Conservation (phyloP, 2,329 filamentous ascomycete genomes). For the Alternaria sp. region DNA sequence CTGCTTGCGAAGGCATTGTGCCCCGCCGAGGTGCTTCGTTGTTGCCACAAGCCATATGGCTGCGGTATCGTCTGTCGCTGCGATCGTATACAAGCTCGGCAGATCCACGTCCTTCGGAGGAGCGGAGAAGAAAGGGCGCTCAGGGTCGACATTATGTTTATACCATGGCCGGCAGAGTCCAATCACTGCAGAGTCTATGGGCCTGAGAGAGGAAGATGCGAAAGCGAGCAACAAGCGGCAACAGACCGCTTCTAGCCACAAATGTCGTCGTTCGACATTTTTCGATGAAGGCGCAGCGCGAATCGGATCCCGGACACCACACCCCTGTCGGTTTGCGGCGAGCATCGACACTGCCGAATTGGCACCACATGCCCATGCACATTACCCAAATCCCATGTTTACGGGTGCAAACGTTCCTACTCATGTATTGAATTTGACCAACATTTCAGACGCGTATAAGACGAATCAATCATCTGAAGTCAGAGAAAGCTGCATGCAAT, state of each 20-base stretch:
- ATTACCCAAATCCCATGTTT: background rate
- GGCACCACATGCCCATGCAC: background rate
- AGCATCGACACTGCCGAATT: slow-evolving; percentile 18
- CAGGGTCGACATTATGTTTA: slow-evolving; percentile 44
- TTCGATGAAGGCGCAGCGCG: slow-evolving; percentile 22
- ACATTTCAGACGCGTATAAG: background rate
- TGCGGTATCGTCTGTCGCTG: slow-evolving; percentile 31
- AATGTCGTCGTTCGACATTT: slow-evolving; percentile 26
- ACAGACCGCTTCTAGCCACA: slow-evolving; percentile 15
- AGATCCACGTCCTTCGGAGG: slow-evolving; percentile 46
- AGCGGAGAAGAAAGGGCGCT: slow-evolving; percentile 35
- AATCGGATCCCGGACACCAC: slow-evolving; percentile 18
- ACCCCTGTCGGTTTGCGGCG: slow-evolving; percentile 15
- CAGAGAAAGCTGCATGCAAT: background rate
- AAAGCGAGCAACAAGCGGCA: slow-evolving; percentile 13
- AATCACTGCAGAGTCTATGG: slow-evolving; percentile 10
- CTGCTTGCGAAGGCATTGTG: slow-evolving; percentile 9
- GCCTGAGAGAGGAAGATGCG: background rate
- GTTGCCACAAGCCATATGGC: slow-evolving; percentile 29
- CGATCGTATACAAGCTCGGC: slow-evolving; percentile 43
- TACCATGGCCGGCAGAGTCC: slow-evolving; percentile 18
- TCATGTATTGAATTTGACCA: background rate
- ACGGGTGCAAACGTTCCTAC: background rate
- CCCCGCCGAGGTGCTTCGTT: slow-evolving; percentile 18
- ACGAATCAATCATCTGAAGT: background rate